phyloP scores from a whole-genome alignment of 208 protist genomes.

The Leptomonas seymouri region DNA sequence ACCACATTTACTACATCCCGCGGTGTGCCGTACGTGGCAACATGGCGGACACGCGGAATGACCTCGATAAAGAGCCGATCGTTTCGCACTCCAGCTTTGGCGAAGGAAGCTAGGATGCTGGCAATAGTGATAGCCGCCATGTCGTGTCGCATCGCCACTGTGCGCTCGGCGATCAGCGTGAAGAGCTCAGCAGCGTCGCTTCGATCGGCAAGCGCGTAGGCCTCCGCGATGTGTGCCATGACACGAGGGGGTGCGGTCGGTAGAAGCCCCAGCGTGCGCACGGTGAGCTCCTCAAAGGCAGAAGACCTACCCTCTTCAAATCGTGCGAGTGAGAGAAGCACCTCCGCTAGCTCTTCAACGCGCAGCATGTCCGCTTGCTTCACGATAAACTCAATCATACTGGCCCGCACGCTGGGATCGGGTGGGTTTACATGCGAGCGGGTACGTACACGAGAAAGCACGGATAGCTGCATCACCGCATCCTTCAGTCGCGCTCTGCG shows the following conservation, averaged over 20 bases:
- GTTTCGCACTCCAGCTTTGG: slow-evolving; percentile 54
- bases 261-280: slow-evolving; percentile 56
- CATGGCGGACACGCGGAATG: slow-evolving; percentile 76
- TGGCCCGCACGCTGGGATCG: background rate
- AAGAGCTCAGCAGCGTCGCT: slow-evolving; percentile 70
- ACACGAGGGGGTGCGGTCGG: slow-evolving; percentile 50
- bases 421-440: background rate
- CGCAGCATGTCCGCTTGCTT: slow-evolving; percentile 8
- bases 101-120: slow-evolving; percentile 71
- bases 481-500: slow-evolving; percentile 4
- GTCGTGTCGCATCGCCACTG: slow-evolving; percentile 51
- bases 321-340: slow-evolving; percentile 68
- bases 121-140: slow-evolving; percentile 74
- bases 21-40: slow-evolving; percentile 77
- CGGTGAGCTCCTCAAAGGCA: slow-evolving; percentile 35
- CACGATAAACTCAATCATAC: slow-evolving; percentile 12
- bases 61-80: slow-evolving; percentile 84
- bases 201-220: slow-evolving; percentile 47
- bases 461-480: slow-evolving; percentile 43
- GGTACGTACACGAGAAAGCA: slow-evolving; percentile 34
- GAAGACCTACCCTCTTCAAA: slow-evolving; percentile 23
- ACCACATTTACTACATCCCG: slow-evolving; percentile 78
- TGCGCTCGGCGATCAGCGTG: slow-evolving; percentile 71
- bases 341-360: slow-evolving; percentile 58
- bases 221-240: slow-evolving; percentile 56